Conservation (phyloP, 306 rosid species). For the Pyrus betulifolia region DNA sequence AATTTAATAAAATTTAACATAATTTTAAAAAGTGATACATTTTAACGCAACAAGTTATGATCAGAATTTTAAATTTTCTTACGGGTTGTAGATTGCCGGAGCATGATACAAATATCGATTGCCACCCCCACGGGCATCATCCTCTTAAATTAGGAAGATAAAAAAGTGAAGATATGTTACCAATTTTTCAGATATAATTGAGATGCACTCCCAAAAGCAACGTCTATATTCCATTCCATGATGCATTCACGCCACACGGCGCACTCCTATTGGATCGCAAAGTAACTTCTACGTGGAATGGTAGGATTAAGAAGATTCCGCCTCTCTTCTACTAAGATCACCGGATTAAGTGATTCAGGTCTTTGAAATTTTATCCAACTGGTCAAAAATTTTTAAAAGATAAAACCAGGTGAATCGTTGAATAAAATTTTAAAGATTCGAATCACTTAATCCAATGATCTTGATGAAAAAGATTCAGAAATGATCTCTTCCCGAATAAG, state of each 20-base stretch:
- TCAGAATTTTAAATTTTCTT: too few species aligned
- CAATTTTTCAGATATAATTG: not conserved
- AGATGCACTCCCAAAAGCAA: not conserved
- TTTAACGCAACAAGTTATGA: too few species aligned
- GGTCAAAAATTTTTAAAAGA: too few species aligned
- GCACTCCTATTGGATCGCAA: not conserved
- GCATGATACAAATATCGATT: not conserved
- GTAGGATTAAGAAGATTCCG: not conserved
- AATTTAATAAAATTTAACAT: too few species aligned
- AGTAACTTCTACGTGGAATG: not conserved
- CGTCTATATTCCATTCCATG: not conserved
- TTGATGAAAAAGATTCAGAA: too few species aligned
- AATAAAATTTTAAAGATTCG: too few species aligned
- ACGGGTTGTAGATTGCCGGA: not conserved
- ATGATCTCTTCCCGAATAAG: too few species aligned
- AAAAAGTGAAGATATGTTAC: not conserved
- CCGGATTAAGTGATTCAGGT: too few species aligned
- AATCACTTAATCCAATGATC: too few species aligned
- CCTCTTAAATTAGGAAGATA: not conserved
- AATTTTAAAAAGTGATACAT: too few species aligned
- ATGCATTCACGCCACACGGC: not conserved
- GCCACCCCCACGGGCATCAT: not conserved
- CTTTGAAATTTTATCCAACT: too few species aligned
- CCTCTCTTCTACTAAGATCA: too few species aligned
- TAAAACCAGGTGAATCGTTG: rapidly evolving